Percentiles rank a stretch among this genome's conserved stretches.
These are phyloP conservation scores for Schizophyllum amplum DNA, from an alignment of 1,284 basidiomycete genomes.

Conservation along the genomic window DNA sequence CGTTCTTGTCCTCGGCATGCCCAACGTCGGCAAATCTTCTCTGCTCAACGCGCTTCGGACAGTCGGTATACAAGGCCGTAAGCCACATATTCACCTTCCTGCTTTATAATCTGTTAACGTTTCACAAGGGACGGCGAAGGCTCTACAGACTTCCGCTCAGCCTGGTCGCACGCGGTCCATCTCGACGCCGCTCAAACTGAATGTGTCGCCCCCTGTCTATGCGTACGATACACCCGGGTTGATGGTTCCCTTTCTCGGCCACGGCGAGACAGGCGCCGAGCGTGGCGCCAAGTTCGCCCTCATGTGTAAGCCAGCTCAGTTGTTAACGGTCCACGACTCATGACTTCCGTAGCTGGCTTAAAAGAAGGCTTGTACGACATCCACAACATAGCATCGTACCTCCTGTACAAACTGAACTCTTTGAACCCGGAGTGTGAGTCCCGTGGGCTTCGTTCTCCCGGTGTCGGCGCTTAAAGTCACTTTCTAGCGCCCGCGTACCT, in stretches of 20 bases:
- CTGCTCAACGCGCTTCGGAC: conserved; percentile 87
- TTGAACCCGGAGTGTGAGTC: conserved; percentile 62
- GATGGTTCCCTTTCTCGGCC: conserved; percentile 95
- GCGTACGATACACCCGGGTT: conserved; percentile 95
- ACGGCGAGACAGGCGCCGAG: conserved; percentile 78
- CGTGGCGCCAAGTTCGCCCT: conserved; percentile 89
- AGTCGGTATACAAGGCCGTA: conserved; percentile 83
- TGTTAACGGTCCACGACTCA: conserved; percentile 6
- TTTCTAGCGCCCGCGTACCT: conserved; percentile 61
- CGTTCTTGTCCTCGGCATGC: conserved; percentile 94
- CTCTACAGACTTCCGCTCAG: conserved; percentile 81
- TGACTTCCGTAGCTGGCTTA: conserved; percentile 66
- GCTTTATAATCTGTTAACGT: conserved; percentile 6
- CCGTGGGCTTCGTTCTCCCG: conserved; percentile 9
- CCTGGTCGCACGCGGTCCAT: conserved; percentile 84
- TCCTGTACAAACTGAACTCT: conserved; percentile 82
- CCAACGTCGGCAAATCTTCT: conserved; percentile 97
- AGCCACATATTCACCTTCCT: conserved; percentile 19
- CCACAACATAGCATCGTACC: conserved; percentile 79
- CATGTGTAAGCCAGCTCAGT: conserved; percentile 58
- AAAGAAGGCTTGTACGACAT: conserved; percentile 89
- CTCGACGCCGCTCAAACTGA: conserved; percentile 78
- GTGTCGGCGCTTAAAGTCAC: conserved; percentile 3
- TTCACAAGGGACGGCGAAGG: conserved; percentile 48
- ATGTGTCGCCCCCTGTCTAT: conserved; percentile 77